Base-by-base conservation (phyloP, 1,284 basidiomycete genomes). In the Cryptococcus sp. region DNA sequence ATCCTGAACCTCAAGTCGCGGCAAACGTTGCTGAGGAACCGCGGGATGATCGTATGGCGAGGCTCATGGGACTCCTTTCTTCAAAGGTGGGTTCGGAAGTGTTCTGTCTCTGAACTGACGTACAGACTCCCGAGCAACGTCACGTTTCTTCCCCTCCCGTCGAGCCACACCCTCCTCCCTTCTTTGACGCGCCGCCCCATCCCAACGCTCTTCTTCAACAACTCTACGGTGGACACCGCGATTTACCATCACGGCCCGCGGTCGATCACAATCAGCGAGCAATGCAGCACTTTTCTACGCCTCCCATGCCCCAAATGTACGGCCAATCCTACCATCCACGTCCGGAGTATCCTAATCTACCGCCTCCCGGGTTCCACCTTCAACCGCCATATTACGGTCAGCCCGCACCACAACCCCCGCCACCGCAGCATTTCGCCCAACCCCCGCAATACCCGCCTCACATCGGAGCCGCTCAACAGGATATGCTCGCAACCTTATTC, bases 41-140 rank as follows among this genome's bases (percentile, higher is more conserved):
- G 5, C 58, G 50, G 44, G 54, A 46, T 44, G 54, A 56, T 37
- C 54, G 52, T 39, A 59, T 52, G 63, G 68, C 72, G 19, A 67
- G 63, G 51, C 61, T 75, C 39, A 74, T 75, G 73, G 73, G 73
- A n/a, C 41, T 75, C 19, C 58, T 75, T 23, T 62, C 65, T 13
- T 59, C 66, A 29, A 70, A 68, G 61, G 61, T 61, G 47, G 46
- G 65, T 58, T 5, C 25, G 16, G n/a, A n/a, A n/a, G 16, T 46
- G 19, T 46, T 25, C 13, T 23, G 20, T 45, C 16, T 55, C 54
- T 22, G 44, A 17, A 15, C n/a, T 39, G 13, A 17, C 47, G 8
- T 20, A 29, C 11, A n/a, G 38, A 17, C 52, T 20, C 23, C 10
- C 34, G 20, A 13, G 7, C 44, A 41, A 10, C 19, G 10, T 40